phyloP scores from a whole-genome alignment of 805 yeast genomes.

The Saccharomyces jurei region DNA sequence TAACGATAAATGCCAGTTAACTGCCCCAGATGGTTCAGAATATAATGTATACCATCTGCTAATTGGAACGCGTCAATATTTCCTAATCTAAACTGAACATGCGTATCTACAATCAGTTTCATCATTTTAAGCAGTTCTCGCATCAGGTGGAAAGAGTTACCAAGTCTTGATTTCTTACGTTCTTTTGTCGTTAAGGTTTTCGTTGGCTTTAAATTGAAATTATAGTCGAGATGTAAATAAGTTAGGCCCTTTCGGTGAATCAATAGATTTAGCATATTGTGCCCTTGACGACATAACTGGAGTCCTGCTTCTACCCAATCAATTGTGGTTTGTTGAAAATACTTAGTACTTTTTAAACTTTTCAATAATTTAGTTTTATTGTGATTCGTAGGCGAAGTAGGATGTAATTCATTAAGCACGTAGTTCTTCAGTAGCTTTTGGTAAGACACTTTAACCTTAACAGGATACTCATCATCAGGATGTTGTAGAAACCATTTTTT shows the following conservation, averaged over 20 bases:
- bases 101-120: conserved; percentile 85
- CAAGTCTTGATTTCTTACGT: conserved; percentile 90
- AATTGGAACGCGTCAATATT: conserved; percentile 87
- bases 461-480: conserved; percentile 53
- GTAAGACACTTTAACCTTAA: conserved; percentile 77
- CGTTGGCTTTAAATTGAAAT: conserved; percentile 92
- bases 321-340: conserved; percentile 80
- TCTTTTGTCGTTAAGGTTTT: conserved; percentile 94
- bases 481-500: conserved; percentile 76
- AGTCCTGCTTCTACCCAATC: conserved; percentile 99
- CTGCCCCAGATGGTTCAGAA: conserved; percentile 89
- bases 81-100: conserved; percentile 84
- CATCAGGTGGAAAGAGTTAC: conserved; percentile 89
- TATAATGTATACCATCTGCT: conserved; percentile 90
- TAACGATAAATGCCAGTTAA: conserved; percentile 93
- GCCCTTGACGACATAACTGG: conserved; percentile 89
- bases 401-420: conserved; percentile 65
- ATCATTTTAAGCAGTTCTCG: conserved; percentile 81
- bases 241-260: conserved; percentile 89
- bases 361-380: conserved; percentile 54
- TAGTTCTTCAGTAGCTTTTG: conserved; percentile 77
- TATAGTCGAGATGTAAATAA: conserved; percentile 87
- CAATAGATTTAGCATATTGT: conserved; percentile 80
- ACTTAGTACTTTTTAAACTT: conserved; percentile 68
- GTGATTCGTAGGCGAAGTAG: conserved; percentile 34